Percentiles rank a stretch among this genome's conserved stretches.
phyloP scores from a whole-genome alignment of 352 stramenopile species.

The Phytophthora podocarpi region DNA sequence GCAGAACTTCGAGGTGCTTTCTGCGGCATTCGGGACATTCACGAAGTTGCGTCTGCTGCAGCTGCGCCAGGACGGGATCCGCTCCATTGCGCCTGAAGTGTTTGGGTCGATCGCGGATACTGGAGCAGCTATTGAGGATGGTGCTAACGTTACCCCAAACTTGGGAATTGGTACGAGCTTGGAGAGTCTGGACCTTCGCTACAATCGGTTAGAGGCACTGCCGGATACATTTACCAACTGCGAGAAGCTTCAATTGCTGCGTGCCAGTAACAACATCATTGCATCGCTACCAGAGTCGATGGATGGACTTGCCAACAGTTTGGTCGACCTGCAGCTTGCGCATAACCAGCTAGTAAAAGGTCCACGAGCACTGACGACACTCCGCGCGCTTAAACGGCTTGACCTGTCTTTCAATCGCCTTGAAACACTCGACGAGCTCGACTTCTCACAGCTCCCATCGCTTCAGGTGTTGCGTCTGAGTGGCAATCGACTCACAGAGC shows the following conservation, averaged over 20 bases:
- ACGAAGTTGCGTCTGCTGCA: constrained; percentile 58
- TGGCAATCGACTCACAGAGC: constrained; percentile 50
- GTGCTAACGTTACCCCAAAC: too few relatives aligned
- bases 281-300: constrained; percentile 43
- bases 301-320: constrained; percentile 23
- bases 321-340: constrained; percentile 47
- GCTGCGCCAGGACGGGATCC: constrained; percentile 65
- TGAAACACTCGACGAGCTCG: constrained; percentile 42
- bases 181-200: constrained; percentile 68
- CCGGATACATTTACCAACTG: constrained; percentile 51
- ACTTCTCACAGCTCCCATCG: constrained; percentile 41
- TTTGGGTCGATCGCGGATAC: constrained; percentile 26
- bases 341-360: constrained; percentile 60
- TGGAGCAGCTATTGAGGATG: too few relatives aligned
- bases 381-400: constrained; percentile 43
- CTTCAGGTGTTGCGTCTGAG: constrained; percentile 54
- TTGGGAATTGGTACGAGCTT: constrained; percentile 31
- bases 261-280: constrained; percentile 57
- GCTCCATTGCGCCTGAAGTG: constrained; percentile 44
- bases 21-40: constrained; percentile 43
- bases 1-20: constrained; percentile 47
- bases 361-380: constrained; percentile 30
- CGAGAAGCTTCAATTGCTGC: constrained; percentile 45
- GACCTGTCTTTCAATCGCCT: constrained; percentile 79
- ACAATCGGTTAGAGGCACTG: constrained; percentile 56